These are phyloP conservation scores for Wickerhamomyces sp. DNA, from an alignment of 1,139 yeast species.

Conservation along the genomic window DNA sequence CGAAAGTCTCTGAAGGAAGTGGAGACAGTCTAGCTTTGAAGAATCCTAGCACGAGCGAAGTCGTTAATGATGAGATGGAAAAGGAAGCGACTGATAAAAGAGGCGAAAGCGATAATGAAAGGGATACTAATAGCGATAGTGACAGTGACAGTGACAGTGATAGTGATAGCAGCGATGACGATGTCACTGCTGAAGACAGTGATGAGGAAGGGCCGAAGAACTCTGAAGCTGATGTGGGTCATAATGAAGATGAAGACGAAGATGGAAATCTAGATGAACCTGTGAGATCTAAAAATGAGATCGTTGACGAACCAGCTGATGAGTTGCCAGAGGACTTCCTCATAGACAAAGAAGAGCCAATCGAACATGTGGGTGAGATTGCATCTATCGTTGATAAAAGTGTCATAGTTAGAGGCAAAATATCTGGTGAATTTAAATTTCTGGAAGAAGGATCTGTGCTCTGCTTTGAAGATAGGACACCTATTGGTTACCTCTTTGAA, in stretches of 20 bases:
- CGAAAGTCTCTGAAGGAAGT: conserved; percentile 1
- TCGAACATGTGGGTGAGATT: conserved; percentile 72
- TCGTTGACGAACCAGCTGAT: conserved; percentile 63
- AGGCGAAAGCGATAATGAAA: conserved; percentile 14
- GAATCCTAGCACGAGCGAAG: too few relatives aligned
- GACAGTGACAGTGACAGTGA: conserved; percentile 11
- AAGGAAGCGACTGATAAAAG: conserved; percentile 9
- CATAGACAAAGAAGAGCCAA: conserved; percentile 54
- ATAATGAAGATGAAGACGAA: conserved; percentile 21
- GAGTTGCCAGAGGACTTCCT: conserved; percentile 61
- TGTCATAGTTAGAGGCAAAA: conserved; percentile 65
- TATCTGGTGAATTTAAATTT: conserved; percentile 82
- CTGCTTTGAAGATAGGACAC: conserved; percentile 66
- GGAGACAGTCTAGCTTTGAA: too few relatives aligned
- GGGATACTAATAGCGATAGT: conserved; percentile 5
- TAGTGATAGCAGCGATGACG: conserved; percentile 8
- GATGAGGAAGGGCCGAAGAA: conserved; percentile 8
- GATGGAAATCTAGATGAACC: conserved; percentile 47
- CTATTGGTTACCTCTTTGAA: conserved; percentile 83
- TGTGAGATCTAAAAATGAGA: conserved; percentile 73
- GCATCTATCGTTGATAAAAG: conserved; percentile 67
- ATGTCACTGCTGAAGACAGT: conserved; percentile 16
- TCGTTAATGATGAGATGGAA: background rate
- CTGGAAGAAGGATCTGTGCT: conserved; percentile 78
- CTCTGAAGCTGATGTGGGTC: too few relatives aligned